phyloP scores from a whole-genome alignment of 1,284 basidiomycete species.

The Retiboletus flavoniger region DNA sequence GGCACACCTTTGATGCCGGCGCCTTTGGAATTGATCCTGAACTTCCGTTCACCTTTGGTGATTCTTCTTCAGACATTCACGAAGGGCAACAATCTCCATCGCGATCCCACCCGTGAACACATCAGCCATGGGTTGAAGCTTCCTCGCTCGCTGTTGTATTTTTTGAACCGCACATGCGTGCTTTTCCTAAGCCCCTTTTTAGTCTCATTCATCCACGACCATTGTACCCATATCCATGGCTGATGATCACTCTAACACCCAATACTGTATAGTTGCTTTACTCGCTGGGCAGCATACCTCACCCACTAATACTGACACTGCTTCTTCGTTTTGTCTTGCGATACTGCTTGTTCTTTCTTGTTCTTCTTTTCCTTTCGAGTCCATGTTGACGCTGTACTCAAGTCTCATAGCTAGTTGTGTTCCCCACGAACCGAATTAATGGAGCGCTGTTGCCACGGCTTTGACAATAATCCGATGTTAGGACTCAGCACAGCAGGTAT shows the following conservation, averaged over 20 bases:
- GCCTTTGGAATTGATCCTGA: constrained; percentile 74
- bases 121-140: background rate
- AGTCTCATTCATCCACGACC: constrained; percentile 8
- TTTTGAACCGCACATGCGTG: constrained; percentile 19
- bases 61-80: constrained; percentile 33
- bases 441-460: background rate
- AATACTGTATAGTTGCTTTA: constrained; percentile 41
- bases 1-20: constrained; percentile 71
- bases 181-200: constrained; percentile 1
- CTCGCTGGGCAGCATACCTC: constrained; percentile 35
- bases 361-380: background rate
- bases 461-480: background rate
- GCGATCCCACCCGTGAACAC: constrained; percentile 19
- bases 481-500: background rate
- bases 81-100: constrained; percentile 34
- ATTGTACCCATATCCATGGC: constrained; percentile 32
- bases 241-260: constrained; percentile 19
- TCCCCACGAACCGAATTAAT: constrained; percentile 16
- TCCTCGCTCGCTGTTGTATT: constrained; percentile 5
- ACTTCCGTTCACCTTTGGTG: constrained; percentile 59
- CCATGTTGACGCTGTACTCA: constrained; percentile 15
- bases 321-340: constrained; percentile 10
- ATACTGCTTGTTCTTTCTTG: background rate
- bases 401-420: constrained; percentile 8
- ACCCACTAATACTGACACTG: constrained; percentile 24